Evolutionary conservation across 1,139 yeast species (phyloP).

Genomic region (Scheffersomyces illinoinensis): DNA sequence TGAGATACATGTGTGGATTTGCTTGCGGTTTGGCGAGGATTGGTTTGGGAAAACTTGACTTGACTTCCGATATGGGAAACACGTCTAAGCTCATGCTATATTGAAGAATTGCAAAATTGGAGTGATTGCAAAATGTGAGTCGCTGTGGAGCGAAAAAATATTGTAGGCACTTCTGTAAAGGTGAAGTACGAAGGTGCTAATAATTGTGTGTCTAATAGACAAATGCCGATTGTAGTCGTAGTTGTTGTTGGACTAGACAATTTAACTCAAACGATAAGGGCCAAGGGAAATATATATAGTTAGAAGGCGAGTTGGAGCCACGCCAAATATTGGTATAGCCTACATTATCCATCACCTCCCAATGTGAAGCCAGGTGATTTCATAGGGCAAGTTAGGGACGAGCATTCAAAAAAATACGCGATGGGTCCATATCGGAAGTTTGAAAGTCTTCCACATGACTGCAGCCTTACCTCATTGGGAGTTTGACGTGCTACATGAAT

Average conservation of each 20-base stretch:
- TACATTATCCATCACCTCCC: not conserved
- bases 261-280: not conserved
- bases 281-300: not conserved
- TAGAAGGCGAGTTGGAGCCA: not conserved
- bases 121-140: not conserved
- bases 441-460: not conserved
- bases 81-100: conserved; percentile 5
- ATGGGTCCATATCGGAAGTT: not conserved
- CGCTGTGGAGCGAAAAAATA: not conserved
- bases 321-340: not conserved
- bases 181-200: not conserved
- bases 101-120: not conserved
- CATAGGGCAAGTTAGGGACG: not conserved
- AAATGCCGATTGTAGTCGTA: not conserved
- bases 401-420: not conserved
- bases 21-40: conserved; percentile 1
- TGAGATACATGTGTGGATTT: conserved; percentile 15
- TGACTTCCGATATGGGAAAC: conserved; percentile 3
- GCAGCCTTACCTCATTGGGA: not conserved
- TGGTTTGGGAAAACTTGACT: conserved; percentile 1
- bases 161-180: not conserved
- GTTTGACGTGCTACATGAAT: not conserved
- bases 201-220: not conserved
- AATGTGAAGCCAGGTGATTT: not conserved
- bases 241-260: not conserved